Evolutionary conservation across 1,139 yeast genomes (phyloP).

Genomic region (Blastobotrys apis): DNA sequence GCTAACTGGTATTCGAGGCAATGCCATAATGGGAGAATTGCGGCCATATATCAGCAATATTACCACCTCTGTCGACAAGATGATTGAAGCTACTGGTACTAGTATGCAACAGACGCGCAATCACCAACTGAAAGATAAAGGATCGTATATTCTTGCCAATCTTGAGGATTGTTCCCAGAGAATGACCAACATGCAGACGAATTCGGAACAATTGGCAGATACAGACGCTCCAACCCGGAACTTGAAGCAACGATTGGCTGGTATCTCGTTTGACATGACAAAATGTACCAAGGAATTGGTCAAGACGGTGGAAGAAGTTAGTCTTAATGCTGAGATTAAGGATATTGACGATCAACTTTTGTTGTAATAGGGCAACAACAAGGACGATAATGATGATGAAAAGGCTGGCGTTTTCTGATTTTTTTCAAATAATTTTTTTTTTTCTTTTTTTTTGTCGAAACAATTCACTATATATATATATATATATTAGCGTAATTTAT

Average conservation of each 20-base stretch:
- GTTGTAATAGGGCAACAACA: background rate
- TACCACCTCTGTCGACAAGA: constrained; percentile 69
- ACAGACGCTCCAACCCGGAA: constrained; percentile 72
- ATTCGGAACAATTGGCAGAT: constrained; percentile 42
- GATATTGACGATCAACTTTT: constrained; percentile 26
- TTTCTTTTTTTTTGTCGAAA: too few relatives aligned
- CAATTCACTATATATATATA: too few relatives aligned
- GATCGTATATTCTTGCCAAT: constrained; percentile 83
- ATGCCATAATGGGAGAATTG: constrained; percentile 70
- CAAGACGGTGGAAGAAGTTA: constrained; percentile 92
- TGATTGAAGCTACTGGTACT: constrained; percentile 85
- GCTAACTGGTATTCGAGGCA: constrained; percentile 44
- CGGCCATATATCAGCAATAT: constrained; percentile 71
- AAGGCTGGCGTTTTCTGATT: background rate
- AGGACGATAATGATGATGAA: background rate
- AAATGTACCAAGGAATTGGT: constrained; percentile 94
- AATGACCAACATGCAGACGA: constrained; percentile 40
- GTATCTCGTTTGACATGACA: constrained; percentile 93
- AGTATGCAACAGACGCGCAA: constrained; percentile 88
- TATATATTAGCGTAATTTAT: too few relatives aligned
- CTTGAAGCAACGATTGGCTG: constrained; percentile 89
- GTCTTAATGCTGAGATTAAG: constrained; percentile 72
- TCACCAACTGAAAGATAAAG: constrained; percentile 74
- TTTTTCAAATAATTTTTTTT: background rate
- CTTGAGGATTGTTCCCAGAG: constrained; percentile 81